Conservation (phyloP, 371 early-diverging fungal genomes). For the Mortierella sp. region DNA sequence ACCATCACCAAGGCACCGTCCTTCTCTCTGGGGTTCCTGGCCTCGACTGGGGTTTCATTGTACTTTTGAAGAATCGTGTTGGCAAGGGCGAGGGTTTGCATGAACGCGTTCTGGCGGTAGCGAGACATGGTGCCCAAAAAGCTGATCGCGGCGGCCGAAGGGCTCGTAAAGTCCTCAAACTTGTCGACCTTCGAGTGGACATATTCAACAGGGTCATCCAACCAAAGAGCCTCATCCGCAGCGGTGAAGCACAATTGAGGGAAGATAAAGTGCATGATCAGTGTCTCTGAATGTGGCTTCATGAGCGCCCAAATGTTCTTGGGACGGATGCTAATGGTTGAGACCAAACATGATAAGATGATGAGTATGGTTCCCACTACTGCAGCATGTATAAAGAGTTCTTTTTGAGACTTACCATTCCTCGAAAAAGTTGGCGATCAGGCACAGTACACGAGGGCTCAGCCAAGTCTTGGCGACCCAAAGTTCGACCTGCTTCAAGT, state of each 20-base stretch:
- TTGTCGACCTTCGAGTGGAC: conserved; percentile 79
- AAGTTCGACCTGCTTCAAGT: conserved; percentile 81
- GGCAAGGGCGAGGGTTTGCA: conserved; percentile 79
- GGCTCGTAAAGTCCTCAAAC: conserved; percentile 82
- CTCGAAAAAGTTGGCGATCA: conserved; percentile 65
- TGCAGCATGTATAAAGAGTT: conserved; percentile 20
- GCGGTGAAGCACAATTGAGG: conserved; percentile 88
- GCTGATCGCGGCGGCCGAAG: conserved; percentile 73
- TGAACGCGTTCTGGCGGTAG: conserved; percentile 80
- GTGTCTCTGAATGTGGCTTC: conserved; percentile 80
- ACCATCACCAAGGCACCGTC: conserved; percentile 93
- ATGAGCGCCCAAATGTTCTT: conserved; percentile 90
- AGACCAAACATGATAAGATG: conserved; percentile 10
- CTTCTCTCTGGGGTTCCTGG: conserved; percentile 81
- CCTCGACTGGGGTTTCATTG: conserved; percentile 68
- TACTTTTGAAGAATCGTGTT: conserved; percentile 74
- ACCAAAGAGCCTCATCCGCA: conserved; percentile 89
- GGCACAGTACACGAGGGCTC: conserved; percentile 63
- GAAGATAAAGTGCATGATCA: conserved; percentile 88
- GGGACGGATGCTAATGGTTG: conserved; percentile 73
- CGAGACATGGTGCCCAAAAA: conserved; percentile 81
- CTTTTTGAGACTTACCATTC: conserved; percentile 38
- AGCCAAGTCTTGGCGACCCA: conserved; percentile 75
- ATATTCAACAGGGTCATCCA: conserved; percentile 91
- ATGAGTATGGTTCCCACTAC: background rate